phyloP scores from a whole-genome alignment of 345 rosid genomes.

The Ailanthus altissimus region DNA sequence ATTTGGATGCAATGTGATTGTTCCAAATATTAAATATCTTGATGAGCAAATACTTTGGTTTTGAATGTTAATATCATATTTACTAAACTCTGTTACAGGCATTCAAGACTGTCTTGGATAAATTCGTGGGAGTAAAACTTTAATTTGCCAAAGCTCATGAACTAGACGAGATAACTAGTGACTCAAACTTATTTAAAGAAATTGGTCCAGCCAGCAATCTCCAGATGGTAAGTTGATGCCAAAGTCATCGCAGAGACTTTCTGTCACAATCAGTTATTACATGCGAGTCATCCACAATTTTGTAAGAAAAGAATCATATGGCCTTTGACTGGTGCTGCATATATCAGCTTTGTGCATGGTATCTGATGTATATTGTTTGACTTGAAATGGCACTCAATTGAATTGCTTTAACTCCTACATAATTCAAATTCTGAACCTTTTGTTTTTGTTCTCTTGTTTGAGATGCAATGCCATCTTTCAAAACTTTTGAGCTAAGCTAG shows the following conservation, averaged over 20 bases:
- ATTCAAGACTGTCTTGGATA: constrained; percentile 61
- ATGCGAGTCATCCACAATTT: constrained; percentile 45
- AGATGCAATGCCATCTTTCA: not conserved
- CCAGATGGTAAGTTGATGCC: constrained; percentile 30
- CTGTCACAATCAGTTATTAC: constrained; percentile 38
- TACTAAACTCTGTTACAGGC: constrained; percentile 47
- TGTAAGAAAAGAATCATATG: constrained; percentile 44
- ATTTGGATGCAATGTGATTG: constrained; percentile 14
- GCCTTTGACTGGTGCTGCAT: constrained; percentile 35
- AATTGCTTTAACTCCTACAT: constrained; percentile 14
- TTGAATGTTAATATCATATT: not conserved
- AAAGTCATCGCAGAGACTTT: constrained; percentile 40
- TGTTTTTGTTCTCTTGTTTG: not conserved
- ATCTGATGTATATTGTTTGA: constrained; percentile 10
- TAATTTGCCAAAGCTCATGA: constrained; percentile 30
- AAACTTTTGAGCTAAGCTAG: not conserved
- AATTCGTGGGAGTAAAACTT: constrained; percentile 56
- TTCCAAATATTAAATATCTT: not conserved
- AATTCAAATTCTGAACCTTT: constrained; percentile 6
- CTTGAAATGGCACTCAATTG: not conserved
- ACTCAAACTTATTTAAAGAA: constrained; percentile 29
- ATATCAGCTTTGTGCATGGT: constrained; percentile 27
- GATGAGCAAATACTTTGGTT: constrained; percentile 2
- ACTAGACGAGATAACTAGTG: constrained; percentile 27
- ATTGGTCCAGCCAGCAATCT: constrained; percentile 31